Base-by-base conservation (phyloP, 371 early-diverging fungal species). In the Rhizopus microsporus region DNA sequence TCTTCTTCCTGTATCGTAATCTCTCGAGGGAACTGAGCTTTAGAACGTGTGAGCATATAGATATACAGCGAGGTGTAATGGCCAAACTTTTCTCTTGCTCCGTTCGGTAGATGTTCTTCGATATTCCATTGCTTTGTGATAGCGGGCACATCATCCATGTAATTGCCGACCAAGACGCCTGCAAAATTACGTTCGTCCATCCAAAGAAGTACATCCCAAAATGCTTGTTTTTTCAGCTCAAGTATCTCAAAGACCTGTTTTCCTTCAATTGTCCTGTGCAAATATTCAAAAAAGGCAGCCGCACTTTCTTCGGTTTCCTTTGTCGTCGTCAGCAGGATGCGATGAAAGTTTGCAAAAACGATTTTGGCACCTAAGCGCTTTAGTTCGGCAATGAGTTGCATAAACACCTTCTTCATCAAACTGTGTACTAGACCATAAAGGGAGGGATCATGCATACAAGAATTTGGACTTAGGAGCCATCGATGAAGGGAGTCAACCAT, bases 141-240 rank as follows among this genome's bases (percentile, higher is more conserved):
- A 2, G 50, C 35, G 7, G 65, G 44, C 45, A 42, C 63, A 51
- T 34, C 64, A 16, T 43, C 32, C 4, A 33, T 38, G 7, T 38
- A 13, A 30, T 56, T 29, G 7, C 12, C 37, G 0, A 44, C 48
- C 31, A 61, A 49, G 31, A 94, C 73, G 4, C 97, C 95, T 23
- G 92, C 95, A 72, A 83, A 93, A 69, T 98, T 98, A 64, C 82
- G 82, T 46, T 83, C 77, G 65, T 97, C 95, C 93, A 95, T 91
- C 97, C 97, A 98, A 15, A 94, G 50, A 51, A 95, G 53, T n/a
- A 87, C 79, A 39, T 86, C 80, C 93, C 94, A 97, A 58, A 85
- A 89, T 54, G 81, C 62, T 23, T 72, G 70, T 1, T 86, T 80
- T 4, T 78, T 65, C 55, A 96, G 51, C 48, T 84, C 83, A n/a